Base-by-base conservation (phyloP, 2,329 filamentous ascomycete species). In the Leptographium wingfieldii region DNA sequence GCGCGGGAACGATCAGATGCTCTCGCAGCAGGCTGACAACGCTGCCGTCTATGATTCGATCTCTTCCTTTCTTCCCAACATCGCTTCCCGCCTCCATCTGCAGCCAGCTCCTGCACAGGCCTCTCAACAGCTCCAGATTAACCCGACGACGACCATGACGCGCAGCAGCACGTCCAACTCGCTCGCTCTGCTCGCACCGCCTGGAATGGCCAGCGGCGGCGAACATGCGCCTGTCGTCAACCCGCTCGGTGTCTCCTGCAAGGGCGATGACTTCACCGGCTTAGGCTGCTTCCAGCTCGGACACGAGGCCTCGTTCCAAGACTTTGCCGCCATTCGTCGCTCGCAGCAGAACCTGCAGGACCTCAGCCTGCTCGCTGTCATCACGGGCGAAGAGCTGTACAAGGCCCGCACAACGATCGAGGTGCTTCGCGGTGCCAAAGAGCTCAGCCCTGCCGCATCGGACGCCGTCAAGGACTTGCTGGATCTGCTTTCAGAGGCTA, bases 201-300 rank as follows among this genome's bases (percentile, higher is more conserved):
- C 25, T 2, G 19, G 46, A 9, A 35, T 35, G 33, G 33, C 33
- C 1, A 5, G 33, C 9, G n/a, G 25, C 11, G 19, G 35, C 3
- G 25, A 35, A 12, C 25, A 19, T 27, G 9, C 14, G 11, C 55
- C 48, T 5, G 29, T n/a, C 1, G 58, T 51, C 19, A 61, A 63
- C 53, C 64, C 65, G 54, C 46, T 68, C 54, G 67, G 61, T 52
- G 33, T 65, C 55, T 59, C 61, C 58, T 51, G 60, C 11, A 54
- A 59, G 60, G 66, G 66, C 10, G 38, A 63, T 11, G 63, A 66
- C 22, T 67, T 65, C 43, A 63, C 63, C 1, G 67, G 66, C 1
- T 53, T 69, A 2, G 68, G 68, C 29, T 69, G 68, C 25, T 69
- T 69, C 52, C 68, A 67, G 52, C 57, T 70, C 1, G 68, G 68